These are phyloP conservation scores for Podospora appendiculata DNA, from an alignment of 495 filamentous ascomycete genomes.

Conservation along the genomic window DNA sequence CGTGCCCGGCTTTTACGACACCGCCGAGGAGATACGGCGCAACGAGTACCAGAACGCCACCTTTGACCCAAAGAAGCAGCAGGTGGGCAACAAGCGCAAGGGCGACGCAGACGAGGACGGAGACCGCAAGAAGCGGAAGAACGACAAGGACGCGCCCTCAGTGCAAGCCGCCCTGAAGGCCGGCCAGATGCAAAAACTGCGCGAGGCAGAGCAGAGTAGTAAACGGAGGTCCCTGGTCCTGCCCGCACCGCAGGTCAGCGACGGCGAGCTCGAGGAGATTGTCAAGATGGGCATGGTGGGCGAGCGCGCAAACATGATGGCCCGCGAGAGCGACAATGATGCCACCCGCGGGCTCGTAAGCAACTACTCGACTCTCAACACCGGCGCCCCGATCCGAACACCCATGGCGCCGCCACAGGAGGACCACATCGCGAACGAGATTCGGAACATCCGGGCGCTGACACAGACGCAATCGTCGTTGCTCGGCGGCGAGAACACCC, in stretches of 20 bases:
- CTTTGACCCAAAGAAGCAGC: conserved; percentile 92
- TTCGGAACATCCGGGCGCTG: conserved; percentile 84
- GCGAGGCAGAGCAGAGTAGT: conserved; percentile 93
- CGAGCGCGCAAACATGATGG: conserved; percentile 72
- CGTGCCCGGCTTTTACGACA: conserved; percentile 89
- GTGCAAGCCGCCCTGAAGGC: conserved; percentile 88
- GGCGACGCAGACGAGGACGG: conserved; percentile 78
- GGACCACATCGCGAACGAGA: conserved; percentile 93
- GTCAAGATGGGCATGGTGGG: conserved; percentile 98
- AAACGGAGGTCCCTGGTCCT: conserved; percentile 75
- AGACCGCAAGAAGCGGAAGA: conserved; percentile 78
- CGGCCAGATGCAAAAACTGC: conserved; percentile 89
- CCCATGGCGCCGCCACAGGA: conserved; percentile 85
- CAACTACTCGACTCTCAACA: conserved; percentile 74
- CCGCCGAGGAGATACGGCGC: conserved; percentile 62
- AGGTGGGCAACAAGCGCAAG: conserved; percentile 92
- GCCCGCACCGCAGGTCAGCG: conserved; percentile 84
- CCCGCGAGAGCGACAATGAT: conserved; percentile 72
- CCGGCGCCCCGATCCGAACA: conserved; percentile 82
- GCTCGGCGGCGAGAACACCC: conserved; percentile 89
- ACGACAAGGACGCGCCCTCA: conserved; percentile 69
- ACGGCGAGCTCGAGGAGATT: conserved; percentile 91
- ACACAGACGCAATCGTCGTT: conserved; percentile 95
- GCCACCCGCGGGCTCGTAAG: conserved; percentile 79
- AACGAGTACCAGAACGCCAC: conserved; percentile 85